Evolutionary conservation across 2,329 filamentous ascomycete genomes (phyloP), one percentile per base, ranked within the genome.

Genomic region (Clarireedia sp.): DNA sequence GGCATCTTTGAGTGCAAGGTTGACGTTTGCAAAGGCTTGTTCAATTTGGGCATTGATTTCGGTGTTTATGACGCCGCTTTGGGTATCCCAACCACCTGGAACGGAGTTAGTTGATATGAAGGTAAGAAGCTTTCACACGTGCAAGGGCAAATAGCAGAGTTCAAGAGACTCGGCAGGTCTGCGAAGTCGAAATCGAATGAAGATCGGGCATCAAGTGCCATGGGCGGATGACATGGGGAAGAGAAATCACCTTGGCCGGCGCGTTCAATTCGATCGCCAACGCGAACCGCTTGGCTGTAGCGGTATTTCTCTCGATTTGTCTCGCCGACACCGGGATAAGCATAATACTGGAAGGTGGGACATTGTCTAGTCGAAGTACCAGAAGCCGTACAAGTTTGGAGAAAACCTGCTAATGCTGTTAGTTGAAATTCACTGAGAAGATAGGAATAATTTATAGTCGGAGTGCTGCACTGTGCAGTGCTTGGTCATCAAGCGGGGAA

Each of bases 21-120:
- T 78, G 9, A 83, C 76, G 55, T 84, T 85, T 3, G 64, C 66
- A 61, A 85, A 85, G 0, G 80, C 78, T 52, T 74, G 71, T 49
- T 77, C 75, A 47, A 80, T 75, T 51, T 80, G 70, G 0, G 67
- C 70, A 47, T 73, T 71, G 41, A 76, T 68, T 10, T 76, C 72
- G 2, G 60, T 62, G 53, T 63, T 55, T 46, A 68, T 57, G 2
- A 52, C 45, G n/a, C 54, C 59, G 9, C 58, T 62, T 24, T 57
- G 50, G 51, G 64, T 66, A 26, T 70, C 54, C 67, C 69, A 72
- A 57, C 71, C 63, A 63, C 71, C 66, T 74, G 19, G 14, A 36
- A 12, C 43, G 10, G 16, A 49, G 36, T 50, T n/a, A 50, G 37
- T 26, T 17, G 9, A 19, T 16, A 41, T 14, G 24, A 16, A 16